Evolutionary conservation across 78 protist genomes (phyloP).

Genomic region (Dictyostelium firmibasis): DNA sequence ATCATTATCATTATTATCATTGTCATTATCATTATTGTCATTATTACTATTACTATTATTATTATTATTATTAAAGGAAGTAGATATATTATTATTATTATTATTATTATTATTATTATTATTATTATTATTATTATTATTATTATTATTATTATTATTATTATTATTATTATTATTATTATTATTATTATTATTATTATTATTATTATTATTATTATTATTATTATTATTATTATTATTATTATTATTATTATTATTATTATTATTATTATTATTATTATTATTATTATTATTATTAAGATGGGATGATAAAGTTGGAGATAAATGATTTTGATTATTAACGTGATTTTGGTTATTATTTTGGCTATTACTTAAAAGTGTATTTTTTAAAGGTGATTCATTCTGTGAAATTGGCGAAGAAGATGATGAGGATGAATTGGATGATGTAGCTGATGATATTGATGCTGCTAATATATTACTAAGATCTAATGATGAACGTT

Average conservation of each 20-base stretch:
- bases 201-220: not conserved
- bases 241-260: not conserved
- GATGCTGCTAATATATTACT: conserved; percentile 35
- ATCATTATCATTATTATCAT: too few relatives aligned
- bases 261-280: not conserved
- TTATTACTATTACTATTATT: too few relatives aligned
- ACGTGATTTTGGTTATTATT: not conserved
- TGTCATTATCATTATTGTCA: too few relatives aligned
- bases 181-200: too few relatives aligned
- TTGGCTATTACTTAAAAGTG: not conserved
- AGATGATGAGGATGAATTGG: conserved; percentile 23
- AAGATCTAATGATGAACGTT: conserved; percentile 52
- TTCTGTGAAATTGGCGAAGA: conserved; percentile 28
- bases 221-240: not conserved
- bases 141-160: too few relatives aligned
- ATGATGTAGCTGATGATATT: not conserved
- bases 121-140: too few relatives aligned
- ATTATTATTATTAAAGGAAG: too few relatives aligned
- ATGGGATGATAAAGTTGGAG: conserved; percentile 18
- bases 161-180: too few relatives aligned
- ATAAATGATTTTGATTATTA: not conserved
- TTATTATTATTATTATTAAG: not conserved
- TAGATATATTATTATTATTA: too few relatives aligned
- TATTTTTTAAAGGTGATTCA: conserved; percentile 49
- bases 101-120: too few relatives aligned